phyloP scores from a whole-genome alignment of 768 basidiomycete genomes.

The Lyophyllum atratum region DNA sequence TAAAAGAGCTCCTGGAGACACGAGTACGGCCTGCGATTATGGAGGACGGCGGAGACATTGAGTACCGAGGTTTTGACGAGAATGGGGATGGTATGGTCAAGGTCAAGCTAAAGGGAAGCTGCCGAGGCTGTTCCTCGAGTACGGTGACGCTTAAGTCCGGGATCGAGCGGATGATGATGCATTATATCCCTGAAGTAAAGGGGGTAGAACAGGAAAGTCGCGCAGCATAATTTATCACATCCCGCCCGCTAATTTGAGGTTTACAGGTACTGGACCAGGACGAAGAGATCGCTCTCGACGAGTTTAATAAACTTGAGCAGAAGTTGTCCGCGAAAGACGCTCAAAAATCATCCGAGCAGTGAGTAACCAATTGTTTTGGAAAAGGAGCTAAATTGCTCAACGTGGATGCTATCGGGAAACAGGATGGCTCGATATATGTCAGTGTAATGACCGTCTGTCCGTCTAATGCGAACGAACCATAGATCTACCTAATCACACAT shows the following conservation, averaged over 20 bases:
- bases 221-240: not conserved
- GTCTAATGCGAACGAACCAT: not conserved
- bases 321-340: slow-evolving; percentile 50
- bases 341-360: too few relatives aligned
- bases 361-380: too few relatives aligned
- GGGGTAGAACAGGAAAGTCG: slow-evolving; percentile 79
- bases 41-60: slow-evolving; percentile 99
- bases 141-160: slow-evolving; percentile 95
- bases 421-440: slow-evolving; percentile 89
- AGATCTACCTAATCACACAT: not conserved
- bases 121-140: slow-evolving; percentile 92
- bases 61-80: slow-evolving; percentile 89
- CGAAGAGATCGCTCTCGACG: slow-evolving; percentile 81
- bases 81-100: slow-evolving; percentile 76
- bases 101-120: slow-evolving; percentile 95
- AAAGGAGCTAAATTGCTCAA: not conserved
- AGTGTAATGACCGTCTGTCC: slow-evolving; percentile 37
- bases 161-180: slow-evolving; percentile 98
- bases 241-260: slow-evolving; percentile 4
- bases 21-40: slow-evolving; percentile 95
- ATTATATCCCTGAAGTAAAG: slow-evolving; percentile 96
- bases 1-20: slow-evolving; percentile 95
- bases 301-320: slow-evolving; percentile 87
- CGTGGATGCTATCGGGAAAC: not conserved
- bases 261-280: slow-evolving; percentile 87